Evolutionary conservation across 441 rosid genomes (phyloP).

Genomic region (Populus hybrid): DNA sequence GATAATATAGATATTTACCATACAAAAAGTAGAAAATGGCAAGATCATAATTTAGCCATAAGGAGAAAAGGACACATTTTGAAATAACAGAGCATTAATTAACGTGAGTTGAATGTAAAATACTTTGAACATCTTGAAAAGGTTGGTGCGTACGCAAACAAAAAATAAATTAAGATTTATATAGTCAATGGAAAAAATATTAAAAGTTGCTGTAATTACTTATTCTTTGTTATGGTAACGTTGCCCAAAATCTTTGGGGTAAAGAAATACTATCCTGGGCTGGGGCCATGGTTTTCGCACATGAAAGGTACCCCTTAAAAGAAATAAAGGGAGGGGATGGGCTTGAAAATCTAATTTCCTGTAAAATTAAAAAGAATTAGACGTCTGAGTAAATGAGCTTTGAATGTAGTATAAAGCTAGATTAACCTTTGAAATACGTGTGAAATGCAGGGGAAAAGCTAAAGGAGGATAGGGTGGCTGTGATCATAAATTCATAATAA

Average conservation of each 20-base stretch:
- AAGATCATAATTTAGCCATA: no score
- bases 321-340: neutral
- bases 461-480: conserved; percentile 6
- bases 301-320: neutral
- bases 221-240: no score
- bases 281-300: neutral
- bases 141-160: no score
- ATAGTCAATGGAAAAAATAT: no score
- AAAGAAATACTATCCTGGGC: neutral
- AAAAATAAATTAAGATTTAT: no score
- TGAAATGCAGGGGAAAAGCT: neutral
- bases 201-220: no score
- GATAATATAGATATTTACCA: no score
- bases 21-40: no score
- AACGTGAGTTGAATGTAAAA: no score
- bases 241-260: neutral
- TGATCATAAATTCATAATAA: conserved; percentile 7
- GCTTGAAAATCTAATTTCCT: neutral
- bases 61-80: no score
- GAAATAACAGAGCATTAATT: no score
- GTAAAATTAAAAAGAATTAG: neutral
- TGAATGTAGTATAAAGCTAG: neutral
- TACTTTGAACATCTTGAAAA: no score
- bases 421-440: neutral
- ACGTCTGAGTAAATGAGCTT: neutral